Evolutionary conservation across 2,329 filamentous ascomycete species (phyloP).

Genomic region (Xylaria arbuscula): DNA sequence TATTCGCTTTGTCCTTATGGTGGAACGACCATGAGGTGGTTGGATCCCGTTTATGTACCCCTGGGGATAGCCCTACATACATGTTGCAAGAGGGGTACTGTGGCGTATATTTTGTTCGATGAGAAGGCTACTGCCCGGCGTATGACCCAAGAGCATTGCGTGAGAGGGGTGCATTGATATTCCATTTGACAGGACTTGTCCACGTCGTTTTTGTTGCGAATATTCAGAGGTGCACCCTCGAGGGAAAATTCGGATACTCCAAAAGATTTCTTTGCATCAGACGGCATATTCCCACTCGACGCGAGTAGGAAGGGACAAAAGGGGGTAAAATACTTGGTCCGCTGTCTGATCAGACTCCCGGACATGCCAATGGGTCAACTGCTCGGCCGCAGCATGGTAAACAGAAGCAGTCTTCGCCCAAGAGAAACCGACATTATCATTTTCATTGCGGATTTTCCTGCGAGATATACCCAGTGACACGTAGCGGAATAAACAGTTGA

Average conservation of each 20-base stretch:
- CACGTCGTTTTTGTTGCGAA: constrained; percentile 28
- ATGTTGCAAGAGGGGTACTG: constrained; percentile 44
- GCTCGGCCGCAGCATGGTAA: constrained; percentile 42
- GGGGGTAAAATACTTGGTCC: constrained; percentile 44
- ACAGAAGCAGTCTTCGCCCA: constrained; percentile 44
- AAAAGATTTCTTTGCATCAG: constrained; percentile 52
- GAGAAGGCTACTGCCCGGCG: constrained; percentile 41
- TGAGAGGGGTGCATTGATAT: constrained; percentile 45
- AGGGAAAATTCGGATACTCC: constrained; percentile 49
- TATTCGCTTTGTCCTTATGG: constrained; percentile 52
- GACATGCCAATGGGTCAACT: constrained; percentile 42
- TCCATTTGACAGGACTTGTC: constrained; percentile 34
- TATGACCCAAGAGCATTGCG: constrained; percentile 40
- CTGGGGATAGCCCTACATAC: constrained; percentile 46
- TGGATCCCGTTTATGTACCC: constrained; percentile 47
- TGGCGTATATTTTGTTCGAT: constrained; percentile 51
- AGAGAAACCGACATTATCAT: constrained; percentile 44
- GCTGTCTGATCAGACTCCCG: constrained; percentile 44
- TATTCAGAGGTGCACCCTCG: constrained; percentile 47
- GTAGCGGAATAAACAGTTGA: constrained; percentile 21
- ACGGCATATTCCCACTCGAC: constrained; percentile 41
- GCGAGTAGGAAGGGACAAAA: constrained; percentile 37
- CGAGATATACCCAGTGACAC: constrained; percentile 22
- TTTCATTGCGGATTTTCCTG: constrained; percentile 25
- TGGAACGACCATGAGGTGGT: constrained; percentile 49